Percentiles rank a stretch among this genome's conserved stretches.
These are phyloP conservation scores for Francoa sonchifolia DNA, from an alignment of 441 rosid genomes.

Conservation along the genomic window DNA sequence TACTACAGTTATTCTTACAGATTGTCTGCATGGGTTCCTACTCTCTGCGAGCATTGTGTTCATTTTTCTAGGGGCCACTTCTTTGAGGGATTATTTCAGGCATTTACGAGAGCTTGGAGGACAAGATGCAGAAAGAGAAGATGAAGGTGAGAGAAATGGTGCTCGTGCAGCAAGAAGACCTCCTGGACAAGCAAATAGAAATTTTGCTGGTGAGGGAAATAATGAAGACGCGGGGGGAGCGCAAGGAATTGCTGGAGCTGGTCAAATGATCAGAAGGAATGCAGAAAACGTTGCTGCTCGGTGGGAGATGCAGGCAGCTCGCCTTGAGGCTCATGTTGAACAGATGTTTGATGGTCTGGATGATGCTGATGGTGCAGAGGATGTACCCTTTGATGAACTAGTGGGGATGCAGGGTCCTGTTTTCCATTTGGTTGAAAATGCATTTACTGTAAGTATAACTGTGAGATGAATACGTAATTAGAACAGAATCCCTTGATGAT, in stretches of 20 bases:
- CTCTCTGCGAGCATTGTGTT: constrained; percentile 97
- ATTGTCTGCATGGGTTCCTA: constrained; percentile 95
- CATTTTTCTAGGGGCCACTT: constrained; percentile 97
- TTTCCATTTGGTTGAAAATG: constrained; percentile 97
- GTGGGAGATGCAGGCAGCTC: constrained; percentile 98
- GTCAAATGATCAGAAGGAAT: constrained; percentile 63
- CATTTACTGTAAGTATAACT: constrained; percentile 92
- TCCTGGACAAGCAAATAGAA: constrained; percentile 61
- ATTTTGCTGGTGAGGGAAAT: constrained; percentile 66
- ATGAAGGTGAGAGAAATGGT: constrained; percentile 83
- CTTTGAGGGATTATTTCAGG: constrained; percentile 92
- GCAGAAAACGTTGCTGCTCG: constrained; percentile 96
- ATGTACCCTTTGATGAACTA: constrained; percentile 96
- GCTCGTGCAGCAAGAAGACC: constrained; percentile 78
- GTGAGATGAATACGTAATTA: too few relatives aligned
- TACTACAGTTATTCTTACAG: constrained; percentile 78
- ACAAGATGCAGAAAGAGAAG: constrained; percentile 90
- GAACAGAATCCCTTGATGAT: too few relatives aligned
- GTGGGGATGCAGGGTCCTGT: constrained; percentile 99
- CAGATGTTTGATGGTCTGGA: constrained; percentile 98
- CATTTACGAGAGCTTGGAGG: constrained; percentile 94
- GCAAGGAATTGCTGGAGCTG: constrained; percentile 71
- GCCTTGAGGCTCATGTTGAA: constrained; percentile 96
- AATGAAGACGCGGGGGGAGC: constrained; percentile 74
- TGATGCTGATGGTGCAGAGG: constrained; percentile 99